Percentiles rank a stretch among this genome's conserved stretches.
These are phyloP conservation scores for Chaetomium fimeti DNA, from an alignment of 495 filamentous ascomycete species.

Conservation along the genomic window DNA sequence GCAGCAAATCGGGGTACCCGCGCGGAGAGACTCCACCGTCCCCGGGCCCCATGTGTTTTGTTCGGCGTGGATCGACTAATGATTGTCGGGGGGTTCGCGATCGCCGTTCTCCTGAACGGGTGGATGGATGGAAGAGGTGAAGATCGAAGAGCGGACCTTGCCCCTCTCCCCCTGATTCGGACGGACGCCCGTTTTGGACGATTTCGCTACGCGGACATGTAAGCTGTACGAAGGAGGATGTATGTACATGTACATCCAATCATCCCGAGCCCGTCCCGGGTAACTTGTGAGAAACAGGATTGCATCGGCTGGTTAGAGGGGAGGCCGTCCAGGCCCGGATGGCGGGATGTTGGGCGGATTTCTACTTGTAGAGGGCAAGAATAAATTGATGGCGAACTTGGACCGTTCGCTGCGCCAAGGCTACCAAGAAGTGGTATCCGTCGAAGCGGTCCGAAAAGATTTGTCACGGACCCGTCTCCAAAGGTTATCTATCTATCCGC, in stretches of 20 bases:
- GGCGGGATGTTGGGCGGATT: not conserved
- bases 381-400: not conserved
- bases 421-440: no score
- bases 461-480: not conserved
- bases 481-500: no score
- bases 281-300: not conserved
- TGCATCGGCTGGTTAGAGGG: not conserved
- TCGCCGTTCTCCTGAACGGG: not conserved
- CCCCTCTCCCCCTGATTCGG: no score
- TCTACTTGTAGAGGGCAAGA: not conserved
- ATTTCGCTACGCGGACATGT: no score
- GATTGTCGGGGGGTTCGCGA: not conserved
- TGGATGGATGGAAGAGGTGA: not conserved
- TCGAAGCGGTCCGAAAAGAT: not conserved
- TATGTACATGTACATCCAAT: not conserved
- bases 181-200: no score
- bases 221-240: no score
- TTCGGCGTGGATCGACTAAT: not conserved
- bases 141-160: not conserved
- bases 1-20: not conserved
- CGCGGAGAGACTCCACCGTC: slow-evolving; percentile 9
- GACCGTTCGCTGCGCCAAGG: not conserved
- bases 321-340: not conserved
- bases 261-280: not conserved
- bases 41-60: not conserved